These are phyloP conservation scores for Melampsora larici-populina DNA, from an alignment of 1,284 basidiomycete genomes.

Conservation along the genomic window DNA sequence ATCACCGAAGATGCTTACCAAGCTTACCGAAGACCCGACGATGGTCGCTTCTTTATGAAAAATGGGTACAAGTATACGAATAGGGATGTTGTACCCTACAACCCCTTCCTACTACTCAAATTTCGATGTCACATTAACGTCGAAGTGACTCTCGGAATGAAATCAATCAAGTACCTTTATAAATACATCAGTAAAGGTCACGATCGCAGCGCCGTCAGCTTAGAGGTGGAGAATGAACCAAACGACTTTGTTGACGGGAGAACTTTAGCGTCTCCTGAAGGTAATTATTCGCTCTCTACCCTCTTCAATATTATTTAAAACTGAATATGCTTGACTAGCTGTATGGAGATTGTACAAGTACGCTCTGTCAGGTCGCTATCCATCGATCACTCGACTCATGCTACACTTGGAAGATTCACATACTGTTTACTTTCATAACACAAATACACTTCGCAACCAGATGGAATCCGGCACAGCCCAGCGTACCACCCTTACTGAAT, in stretches of 20 bases:
- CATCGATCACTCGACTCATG: not conserved
- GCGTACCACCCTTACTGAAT: not conserved
- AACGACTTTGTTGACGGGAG: not conserved
- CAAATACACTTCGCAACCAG: not conserved
- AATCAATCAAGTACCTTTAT: no score
- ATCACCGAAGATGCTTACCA: not conserved
- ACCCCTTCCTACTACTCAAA: not conserved
- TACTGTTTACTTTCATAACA: not conserved
- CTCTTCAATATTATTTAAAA: not conserved
- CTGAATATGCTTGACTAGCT: not conserved
- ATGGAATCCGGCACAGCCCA: not conserved
- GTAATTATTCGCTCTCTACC: not conserved
- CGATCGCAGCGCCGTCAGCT: not conserved
- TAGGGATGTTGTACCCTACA: conserved; percentile 10
- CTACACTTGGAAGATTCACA: not conserved
- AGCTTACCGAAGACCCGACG: not conserved
- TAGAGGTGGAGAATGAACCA: conserved; percentile 1
- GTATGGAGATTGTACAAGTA: not conserved
- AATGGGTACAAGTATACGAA: not conserved
- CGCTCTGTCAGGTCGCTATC: not conserved
- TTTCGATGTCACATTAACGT: conserved; percentile 16
- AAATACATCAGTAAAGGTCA: conserved; percentile 16
- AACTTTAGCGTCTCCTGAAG: not conserved
- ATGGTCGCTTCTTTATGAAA: not conserved
- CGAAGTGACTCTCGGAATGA: no score